A percentile compares a stretch with the other conserved stretches of the same genome.
Evolutionary conservation across 208 protist species (phyloP).

Genomic region (Phytomonas sp.): DNA sequence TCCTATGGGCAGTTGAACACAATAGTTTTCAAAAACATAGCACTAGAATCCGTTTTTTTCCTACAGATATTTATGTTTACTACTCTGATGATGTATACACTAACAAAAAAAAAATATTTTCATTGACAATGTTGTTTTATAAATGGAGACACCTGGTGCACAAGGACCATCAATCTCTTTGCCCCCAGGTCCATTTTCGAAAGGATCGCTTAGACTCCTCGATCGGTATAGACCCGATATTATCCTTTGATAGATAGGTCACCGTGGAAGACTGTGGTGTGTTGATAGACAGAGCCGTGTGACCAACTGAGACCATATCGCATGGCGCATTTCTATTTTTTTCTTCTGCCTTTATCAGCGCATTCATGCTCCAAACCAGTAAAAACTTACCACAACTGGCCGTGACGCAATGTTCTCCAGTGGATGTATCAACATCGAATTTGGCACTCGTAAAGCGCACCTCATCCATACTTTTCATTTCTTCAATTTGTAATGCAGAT

Average conservation of each 20-base stretch:
- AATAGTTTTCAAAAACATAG: background rate
- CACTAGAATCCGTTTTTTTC: background rate
- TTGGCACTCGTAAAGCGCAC: slow-evolving; percentile 35
- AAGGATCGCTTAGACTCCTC: too few relatives aligned
- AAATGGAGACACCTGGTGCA: too few relatives aligned
- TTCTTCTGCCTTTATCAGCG: slow-evolving; percentile 25
- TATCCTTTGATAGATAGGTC: too few relatives aligned
- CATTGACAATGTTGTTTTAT: too few relatives aligned
- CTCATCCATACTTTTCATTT: slow-evolving; percentile 28
- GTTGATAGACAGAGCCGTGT: slow-evolving; percentile 20
- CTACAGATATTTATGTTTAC: too few relatives aligned
- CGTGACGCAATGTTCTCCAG: slow-evolving; percentile 36
- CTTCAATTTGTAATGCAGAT: slow-evolving; percentile 24
- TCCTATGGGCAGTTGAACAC: background rate
- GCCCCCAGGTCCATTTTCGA: too few relatives aligned
- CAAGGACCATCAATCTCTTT: too few relatives aligned
- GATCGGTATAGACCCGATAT: too few relatives aligned
- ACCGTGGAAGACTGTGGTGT: too few relatives aligned
- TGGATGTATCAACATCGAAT: slow-evolving; percentile 30
- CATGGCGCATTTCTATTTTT: slow-evolving; percentile 22
- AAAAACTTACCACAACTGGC: slow-evolving; percentile 37
- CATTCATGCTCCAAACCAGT: slow-evolving; percentile 46
- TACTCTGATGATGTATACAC: too few relatives aligned
- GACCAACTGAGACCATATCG: slow-evolving; percentile 17
- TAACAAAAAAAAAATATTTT: too few relatives aligned